Evolutionary conservation across 2,329 filamentous ascomycete species (phyloP), one percentile per base, ranked within the genome.

Genomic region (Curvularia verruculosa): DNA sequence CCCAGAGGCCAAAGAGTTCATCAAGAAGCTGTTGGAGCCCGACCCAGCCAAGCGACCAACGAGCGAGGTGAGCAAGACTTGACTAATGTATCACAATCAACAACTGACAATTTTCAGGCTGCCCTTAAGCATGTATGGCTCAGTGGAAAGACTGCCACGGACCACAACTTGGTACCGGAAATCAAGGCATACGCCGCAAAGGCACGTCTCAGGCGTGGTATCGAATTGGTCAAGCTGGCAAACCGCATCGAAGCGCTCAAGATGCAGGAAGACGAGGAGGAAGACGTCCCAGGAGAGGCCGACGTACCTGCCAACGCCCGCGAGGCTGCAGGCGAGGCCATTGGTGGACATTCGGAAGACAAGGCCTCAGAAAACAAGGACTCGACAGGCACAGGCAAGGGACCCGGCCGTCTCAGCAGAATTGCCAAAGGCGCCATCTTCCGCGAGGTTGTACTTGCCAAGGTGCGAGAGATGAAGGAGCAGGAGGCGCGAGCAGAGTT

Each of bases 161-260:
- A 98, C 78, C 92, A 97, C 86, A 93, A 99, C 83, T 85, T 99
- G 85, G 81, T 99, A 77, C 95, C 95, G 66, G 95, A 99, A 81
- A 96, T 99, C 83, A 91, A 90, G 79, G 89, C 92, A 50, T 96
- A 95, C 82, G 92, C 96, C 78, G 89, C 93, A 62, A 92, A 92
- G 78, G 91, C 92, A 55, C 92, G 92, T 61, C 89, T 99, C 67
- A 90, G 90, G 77, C 90, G 94, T 63, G 94, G 93, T 70, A 96
- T 99, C 80, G 92, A 98, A 79, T 88, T 96, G 72, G 90, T 98
- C 82, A 97, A 96, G 80, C 87, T 99, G 52, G 88, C 92, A 64
- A 97, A 97, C 80, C 91, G 94, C 63, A 98, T 99, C 80, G 92
- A 96, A 76, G 85, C 90, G 29, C 89, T 99, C 80, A 96, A 92